Conservation (phyloP, 768 basidiomycete species). For the Macrolepiota albuminosa region DNA sequence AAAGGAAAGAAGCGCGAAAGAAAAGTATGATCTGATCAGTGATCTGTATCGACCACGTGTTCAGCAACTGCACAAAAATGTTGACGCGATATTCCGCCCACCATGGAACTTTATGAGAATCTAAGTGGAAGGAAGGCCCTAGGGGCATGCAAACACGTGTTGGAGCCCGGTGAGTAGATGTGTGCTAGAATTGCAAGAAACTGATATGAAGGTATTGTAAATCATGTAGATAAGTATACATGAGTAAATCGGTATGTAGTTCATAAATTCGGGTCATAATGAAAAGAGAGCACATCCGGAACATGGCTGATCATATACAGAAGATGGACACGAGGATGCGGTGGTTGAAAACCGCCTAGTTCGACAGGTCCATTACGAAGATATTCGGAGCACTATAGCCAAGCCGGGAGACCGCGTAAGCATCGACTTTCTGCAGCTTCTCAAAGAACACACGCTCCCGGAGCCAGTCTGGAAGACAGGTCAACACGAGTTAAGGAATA, state of each 20-base stretch:
- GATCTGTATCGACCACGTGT: conserved; percentile 5
- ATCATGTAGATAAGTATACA: neutral
- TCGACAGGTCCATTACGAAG: conserved; percentile 62
- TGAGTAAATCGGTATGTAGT: neutral
- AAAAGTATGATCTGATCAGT: conserved; percentile 2
- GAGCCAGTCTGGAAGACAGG: conserved; percentile 57
- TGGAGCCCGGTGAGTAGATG: neutral
- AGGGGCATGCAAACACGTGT: neutral
- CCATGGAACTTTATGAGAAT: neutral
- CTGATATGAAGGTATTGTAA: neutral
- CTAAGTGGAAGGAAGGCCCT: neutral
- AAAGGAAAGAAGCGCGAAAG: neutral
- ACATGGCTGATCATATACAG: neutral
- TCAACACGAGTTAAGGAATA: neutral
- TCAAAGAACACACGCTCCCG: conserved; percentile 72
- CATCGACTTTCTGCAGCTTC: conserved; percentile 52
- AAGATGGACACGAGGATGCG: neutral
- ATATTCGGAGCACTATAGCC: conserved; percentile 79
- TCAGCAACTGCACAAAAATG: too few species aligned
- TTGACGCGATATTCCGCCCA: too few species aligned
- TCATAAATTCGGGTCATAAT: neutral
- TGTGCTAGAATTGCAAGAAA: neutral
- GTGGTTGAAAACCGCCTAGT: conserved; percentile 22
- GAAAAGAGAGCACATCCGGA: neutral
- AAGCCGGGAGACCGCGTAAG: conserved; percentile 53